Evolutionary conservation across 2,329 filamentous ascomycete genomes (phyloP).

Genomic region (Allantophomopsis cytisporea): DNA sequence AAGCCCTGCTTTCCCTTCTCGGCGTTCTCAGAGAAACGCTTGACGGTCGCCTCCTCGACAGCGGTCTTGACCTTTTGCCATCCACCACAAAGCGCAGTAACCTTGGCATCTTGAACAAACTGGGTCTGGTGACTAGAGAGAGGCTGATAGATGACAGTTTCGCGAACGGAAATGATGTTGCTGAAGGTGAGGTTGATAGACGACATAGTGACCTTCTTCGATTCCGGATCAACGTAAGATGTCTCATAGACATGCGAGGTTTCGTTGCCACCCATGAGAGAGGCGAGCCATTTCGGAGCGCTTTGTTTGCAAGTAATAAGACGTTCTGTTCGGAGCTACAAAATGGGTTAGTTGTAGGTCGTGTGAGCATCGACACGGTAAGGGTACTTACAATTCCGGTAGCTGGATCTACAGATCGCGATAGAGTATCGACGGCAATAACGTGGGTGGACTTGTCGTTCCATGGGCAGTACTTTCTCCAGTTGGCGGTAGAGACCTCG

Average conservation of each 20-base stretch:
- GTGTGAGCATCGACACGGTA: slow-evolving; percentile 3
- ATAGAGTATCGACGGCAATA: slow-evolving; percentile 85
- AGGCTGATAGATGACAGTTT: slow-evolving; percentile 81
- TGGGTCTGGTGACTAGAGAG: slow-evolving; percentile 45
- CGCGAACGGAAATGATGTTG: slow-evolving; percentile 81
- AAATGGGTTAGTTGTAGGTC: slow-evolving; percentile 3
- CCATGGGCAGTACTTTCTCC: slow-evolving; percentile 98
- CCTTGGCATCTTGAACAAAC: slow-evolving; percentile 81
- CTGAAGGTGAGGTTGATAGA: slow-evolving; percentile 89
- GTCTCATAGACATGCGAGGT: slow-evolving; percentile 89
- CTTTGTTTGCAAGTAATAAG: slow-evolving; percentile 48
- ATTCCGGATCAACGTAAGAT: slow-evolving; percentile 76
- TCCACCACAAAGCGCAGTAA: slow-evolving; percentile 87
- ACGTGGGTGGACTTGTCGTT: slow-evolving; percentile 98
- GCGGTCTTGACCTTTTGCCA: slow-evolving; percentile 96
- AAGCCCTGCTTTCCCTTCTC: slow-evolving; percentile 86
- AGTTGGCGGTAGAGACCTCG: slow-evolving; percentile 94
- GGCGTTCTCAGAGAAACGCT: slow-evolving; percentile 84
- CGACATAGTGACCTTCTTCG: slow-evolving; percentile 89
- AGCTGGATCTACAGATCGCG: slow-evolving; percentile 47
- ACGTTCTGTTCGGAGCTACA: slow-evolving; percentile 55
- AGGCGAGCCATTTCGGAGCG: slow-evolving; percentile 70
- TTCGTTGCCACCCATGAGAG: slow-evolving; percentile 65
- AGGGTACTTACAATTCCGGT: slow-evolving; percentile 49
- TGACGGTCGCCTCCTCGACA: slow-evolving; percentile 85